phyloP scores from a whole-genome alignment of 2,329 filamentous ascomycete genomes.

The Ploettnerulaceae sp. region DNA sequence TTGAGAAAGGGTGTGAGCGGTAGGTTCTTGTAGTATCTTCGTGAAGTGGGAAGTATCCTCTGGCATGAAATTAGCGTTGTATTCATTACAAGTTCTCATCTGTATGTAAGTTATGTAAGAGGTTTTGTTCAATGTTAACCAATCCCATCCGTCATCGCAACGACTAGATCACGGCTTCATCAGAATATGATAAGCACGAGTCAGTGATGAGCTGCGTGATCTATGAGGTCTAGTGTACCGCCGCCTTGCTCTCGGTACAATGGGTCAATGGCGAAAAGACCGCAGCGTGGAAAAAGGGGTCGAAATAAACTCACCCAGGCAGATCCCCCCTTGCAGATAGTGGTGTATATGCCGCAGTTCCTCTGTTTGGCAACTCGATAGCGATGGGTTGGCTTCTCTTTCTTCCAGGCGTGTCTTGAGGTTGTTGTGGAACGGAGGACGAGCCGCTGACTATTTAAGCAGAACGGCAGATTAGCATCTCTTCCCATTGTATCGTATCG shows the following conservation, averaged over 20 bases:
- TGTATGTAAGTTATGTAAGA: no score
- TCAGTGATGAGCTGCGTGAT: constrained; percentile 1
- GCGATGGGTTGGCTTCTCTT: constrained; percentile 46
- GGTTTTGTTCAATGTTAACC: no score
- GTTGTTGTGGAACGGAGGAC: constrained; percentile 1
- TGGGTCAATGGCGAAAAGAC: neutral
- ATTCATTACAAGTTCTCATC: neutral
- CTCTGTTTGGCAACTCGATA: constrained; percentile 39
- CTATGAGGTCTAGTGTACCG: neutral
- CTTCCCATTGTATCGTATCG: neutral
- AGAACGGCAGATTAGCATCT: constrained; percentile 1
- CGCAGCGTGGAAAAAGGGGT: neutral
- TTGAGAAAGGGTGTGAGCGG: constrained; percentile 28
- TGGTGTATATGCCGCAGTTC: constrained; percentile 40
- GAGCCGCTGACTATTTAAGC: constrained; percentile 2
- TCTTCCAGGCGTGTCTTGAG: constrained; percentile 19
- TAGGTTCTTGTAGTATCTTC: constrained; percentile 43
- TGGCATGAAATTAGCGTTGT: constrained; percentile 29
- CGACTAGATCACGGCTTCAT: neutral
- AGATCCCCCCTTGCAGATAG: constrained; percentile 55
- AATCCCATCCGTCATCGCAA: neutral
- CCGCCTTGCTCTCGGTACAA: constrained; percentile 2
- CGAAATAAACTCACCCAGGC: constrained; percentile 47
- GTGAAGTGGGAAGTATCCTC: constrained; percentile 57
- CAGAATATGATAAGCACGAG: neutral